These are phyloP conservation scores for Aspergillus egyptiacus DNA, from an alignment of 495 filamentous ascomycete genomes.

Conservation along the genomic window DNA sequence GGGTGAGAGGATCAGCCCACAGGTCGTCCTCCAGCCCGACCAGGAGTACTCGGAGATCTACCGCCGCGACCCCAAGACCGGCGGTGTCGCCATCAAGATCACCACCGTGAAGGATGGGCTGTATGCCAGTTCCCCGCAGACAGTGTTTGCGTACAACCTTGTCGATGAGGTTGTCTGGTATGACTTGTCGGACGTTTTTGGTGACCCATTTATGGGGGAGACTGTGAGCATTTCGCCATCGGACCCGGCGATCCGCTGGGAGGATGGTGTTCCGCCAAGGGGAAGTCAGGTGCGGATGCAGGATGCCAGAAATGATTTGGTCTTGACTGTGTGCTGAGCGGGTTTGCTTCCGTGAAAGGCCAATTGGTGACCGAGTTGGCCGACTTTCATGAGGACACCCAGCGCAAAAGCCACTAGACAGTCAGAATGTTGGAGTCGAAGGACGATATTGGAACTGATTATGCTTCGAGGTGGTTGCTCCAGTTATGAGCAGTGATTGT, in stretches of 20 bases:
- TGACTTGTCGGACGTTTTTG: constrained; percentile 52
- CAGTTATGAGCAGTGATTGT: neutral
- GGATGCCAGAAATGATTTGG: constrained; percentile 28
- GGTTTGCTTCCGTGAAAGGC: neutral
- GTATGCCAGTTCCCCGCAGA: constrained; percentile 44
- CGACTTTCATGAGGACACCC: neutral
- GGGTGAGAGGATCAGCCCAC: constrained; percentile 29
- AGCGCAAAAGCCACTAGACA: no score
- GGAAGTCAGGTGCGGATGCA: constrained; percentile 46
- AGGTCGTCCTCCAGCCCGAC: constrained; percentile 20
- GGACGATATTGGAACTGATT: no score
- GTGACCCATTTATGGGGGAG: constrained; percentile 47
- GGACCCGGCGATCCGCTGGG: constrained; percentile 43
- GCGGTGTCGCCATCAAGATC: constrained; percentile 53
- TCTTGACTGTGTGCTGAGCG: constrained; percentile 28
- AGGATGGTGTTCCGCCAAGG: constrained; percentile 41
- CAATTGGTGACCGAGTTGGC: neutral
- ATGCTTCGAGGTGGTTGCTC: no score
- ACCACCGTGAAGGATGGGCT: constrained; percentile 43
- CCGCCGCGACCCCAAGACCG: constrained; percentile 38
- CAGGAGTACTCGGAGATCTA: constrained; percentile 36
- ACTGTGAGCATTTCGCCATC: constrained; percentile 34
- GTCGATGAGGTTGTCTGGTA: constrained; percentile 48
- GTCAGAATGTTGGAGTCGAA: neutral
- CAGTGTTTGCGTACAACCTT: constrained; percentile 50